A percentile compares a stretch with the other conserved stretches of the same genome.
Conservation (phyloP, 106 monocot species). For the Amphibolis antarctica region DNA sequence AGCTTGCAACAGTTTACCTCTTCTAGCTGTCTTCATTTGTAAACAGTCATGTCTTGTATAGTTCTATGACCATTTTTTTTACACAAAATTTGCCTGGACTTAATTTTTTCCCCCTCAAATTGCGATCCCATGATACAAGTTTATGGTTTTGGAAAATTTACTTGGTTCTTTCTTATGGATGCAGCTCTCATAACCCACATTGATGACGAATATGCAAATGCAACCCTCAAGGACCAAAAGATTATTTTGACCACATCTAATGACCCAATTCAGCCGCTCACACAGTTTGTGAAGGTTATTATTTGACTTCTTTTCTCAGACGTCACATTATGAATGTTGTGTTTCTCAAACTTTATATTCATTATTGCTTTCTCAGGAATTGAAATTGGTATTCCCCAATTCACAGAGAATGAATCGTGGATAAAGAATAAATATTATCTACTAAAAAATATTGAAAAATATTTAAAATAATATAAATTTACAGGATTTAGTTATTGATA, state of each 20-base stretch:
- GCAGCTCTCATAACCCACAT: conserved; percentile 17
- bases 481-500: too few species aligned
- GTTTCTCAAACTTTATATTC: neutral
- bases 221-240: conserved; percentile 17
- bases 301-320: neutral
- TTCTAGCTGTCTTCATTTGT: too few species aligned
- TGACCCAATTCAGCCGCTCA: conserved; percentile 81
- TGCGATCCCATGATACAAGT: neutral
- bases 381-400: conserved; percentile 90
- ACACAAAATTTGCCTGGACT: neutral
- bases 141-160: neutral
- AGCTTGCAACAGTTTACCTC: too few species aligned
- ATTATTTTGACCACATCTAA: conserved; percentile 39
- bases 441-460: too few species aligned
- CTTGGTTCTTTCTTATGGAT: neutral
- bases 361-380: conserved; percentile 35
- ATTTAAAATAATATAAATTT: too few species aligned
- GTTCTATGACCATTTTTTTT: neutral
- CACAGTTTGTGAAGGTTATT: conserved; percentile 84
- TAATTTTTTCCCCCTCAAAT: neutral
- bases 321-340: neutral
- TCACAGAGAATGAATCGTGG: conserved; percentile 94
- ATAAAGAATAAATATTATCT: too few species aligned
- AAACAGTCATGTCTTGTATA: too few species aligned
- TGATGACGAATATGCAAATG: conserved; percentile 28